phyloP scores from a whole-genome alignment of 2,329 filamentous ascomycete species.

The Periglandula ipomoeae region DNA sequence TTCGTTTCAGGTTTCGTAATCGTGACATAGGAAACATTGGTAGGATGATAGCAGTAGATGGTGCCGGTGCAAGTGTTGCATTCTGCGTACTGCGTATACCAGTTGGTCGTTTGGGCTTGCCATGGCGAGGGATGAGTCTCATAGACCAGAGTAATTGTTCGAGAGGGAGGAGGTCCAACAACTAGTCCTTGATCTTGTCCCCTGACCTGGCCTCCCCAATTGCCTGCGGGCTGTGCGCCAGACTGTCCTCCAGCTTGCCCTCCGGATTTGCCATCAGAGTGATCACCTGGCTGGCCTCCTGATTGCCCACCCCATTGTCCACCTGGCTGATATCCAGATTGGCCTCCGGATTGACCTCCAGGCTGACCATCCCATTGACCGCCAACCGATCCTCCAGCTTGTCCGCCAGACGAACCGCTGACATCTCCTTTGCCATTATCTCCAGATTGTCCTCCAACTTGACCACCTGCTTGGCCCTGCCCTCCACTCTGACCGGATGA shows the following conservation, averaged over 20 bases:
- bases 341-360: background rate
- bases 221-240: too few relatives aligned
- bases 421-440: too few relatives aligned
- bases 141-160: slow-evolving; percentile 2
- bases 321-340: background rate
- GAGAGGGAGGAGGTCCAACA: background rate
- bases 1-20: background rate
- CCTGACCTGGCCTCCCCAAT: background rate
- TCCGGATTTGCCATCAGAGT: background rate
- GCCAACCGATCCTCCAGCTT: background rate
- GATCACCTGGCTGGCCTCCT: background rate
- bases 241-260: background rate
- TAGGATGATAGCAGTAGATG: slow-evolving; percentile 1
- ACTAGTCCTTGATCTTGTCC: background rate
- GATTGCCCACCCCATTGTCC: background rate
- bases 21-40: background rate
- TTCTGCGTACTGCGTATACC: background rate
- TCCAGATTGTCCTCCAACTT: background rate
- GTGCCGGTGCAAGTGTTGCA: slow-evolving; percentile 2
- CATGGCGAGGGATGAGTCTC: slow-evolving; percentile 4
- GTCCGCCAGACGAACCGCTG: background rate
- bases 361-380: background rate
- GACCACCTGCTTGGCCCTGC: background rate
- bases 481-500: background rate
- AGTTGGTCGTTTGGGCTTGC: slow-evolving; percentile 1